phyloP scores from a whole-genome alignment of 805 yeast genomes.

The Wickerhamiella allomyrinae region DNA sequence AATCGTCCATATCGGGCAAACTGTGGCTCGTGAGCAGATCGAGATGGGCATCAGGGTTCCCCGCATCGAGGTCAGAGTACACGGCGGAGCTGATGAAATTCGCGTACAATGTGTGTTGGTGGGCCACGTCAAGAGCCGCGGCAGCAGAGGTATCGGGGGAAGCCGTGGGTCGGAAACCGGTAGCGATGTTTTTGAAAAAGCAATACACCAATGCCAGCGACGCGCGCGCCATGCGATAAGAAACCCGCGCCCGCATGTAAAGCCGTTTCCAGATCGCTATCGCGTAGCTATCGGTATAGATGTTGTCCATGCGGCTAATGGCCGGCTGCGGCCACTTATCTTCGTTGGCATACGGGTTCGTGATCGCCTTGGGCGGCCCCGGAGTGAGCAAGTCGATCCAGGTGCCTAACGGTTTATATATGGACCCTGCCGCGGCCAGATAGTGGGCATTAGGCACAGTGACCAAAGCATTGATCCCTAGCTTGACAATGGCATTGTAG shows the following conservation, averaged over 20 bases:
- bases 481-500: not conserved
- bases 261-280: not conserved
- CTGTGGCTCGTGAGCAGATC: not conserved
- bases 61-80: slow-evolving; percentile 1
- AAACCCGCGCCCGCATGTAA: not conserved
- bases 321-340: not conserved
- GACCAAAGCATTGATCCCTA: slow-evolving; percentile 1
- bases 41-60: slow-evolving; percentile 1
- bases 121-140: not conserved
- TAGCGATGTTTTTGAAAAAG: not conserved
- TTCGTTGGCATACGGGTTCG: not conserved
- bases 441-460: not conserved
- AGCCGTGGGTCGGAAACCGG: no score
- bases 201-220: not conserved
- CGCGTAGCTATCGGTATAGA: not conserved
- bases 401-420: slow-evolving; percentile 1
- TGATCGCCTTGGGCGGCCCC: not conserved
- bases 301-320: not conserved
- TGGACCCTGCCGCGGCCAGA: slow-evolving; percentile 1
- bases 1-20: slow-evolving; percentile 3
- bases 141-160: no score
- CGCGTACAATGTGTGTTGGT: not conserved
- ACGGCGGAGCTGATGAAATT: not conserved
- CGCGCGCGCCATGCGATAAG: not conserved
- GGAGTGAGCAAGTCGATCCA: not conserved